Base-by-base conservation (phyloP, 345 rosid species). In the Carallia pectinifolia region DNA sequence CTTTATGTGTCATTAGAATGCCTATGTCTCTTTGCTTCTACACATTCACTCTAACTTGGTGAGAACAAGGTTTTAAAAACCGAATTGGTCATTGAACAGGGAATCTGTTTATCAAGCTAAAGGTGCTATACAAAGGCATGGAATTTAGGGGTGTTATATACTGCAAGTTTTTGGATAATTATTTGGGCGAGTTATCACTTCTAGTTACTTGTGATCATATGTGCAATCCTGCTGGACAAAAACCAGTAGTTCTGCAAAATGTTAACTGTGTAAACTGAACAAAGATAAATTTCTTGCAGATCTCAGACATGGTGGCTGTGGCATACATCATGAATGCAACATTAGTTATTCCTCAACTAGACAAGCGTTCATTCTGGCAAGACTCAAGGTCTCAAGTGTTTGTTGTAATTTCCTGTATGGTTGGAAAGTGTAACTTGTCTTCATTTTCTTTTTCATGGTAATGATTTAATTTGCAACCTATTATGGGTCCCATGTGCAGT, bases 261-360 rank as follows among this genome's bases (percentile, higher is more conserved):
- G 56, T 65, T 23, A 15, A 62, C 13, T 34, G 54, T 62, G 48
- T 68, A 74, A 65, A 44, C 44, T 56, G 7, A 53, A 16, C 69
- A 67, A 68, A 58, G 36, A 47, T 75, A 12, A 27, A 65, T 47
- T 66, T 73, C 58, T 74, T 72, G 71, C 77, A 91, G 97, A 91
- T 94, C 76, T 77, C 95, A 1, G 97, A 94, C 84, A 94, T 91
- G 87, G 97, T 94, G 70, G 96, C 90, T 74, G 90, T 90, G 74
- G 96, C 98, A 17, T 88, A 68, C 76, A 86, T 91, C 61, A 88
- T 91, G 92, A 94, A 91, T 80, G 98, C 97, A 29, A 88, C 95
- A 65, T 81, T 94, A 82, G 94, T 94, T 54, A 81, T 91, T 87
- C 96, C 98, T 76, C 88, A 85, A 75, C 76, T 94, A 54, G 97